A percentile compares a stretch with the other conserved stretches of the same genome.
Evolutionary conservation across 2,329 filamentous ascomycete genomes (phyloP).

Genomic region (Aureobasidium sp.): DNA sequence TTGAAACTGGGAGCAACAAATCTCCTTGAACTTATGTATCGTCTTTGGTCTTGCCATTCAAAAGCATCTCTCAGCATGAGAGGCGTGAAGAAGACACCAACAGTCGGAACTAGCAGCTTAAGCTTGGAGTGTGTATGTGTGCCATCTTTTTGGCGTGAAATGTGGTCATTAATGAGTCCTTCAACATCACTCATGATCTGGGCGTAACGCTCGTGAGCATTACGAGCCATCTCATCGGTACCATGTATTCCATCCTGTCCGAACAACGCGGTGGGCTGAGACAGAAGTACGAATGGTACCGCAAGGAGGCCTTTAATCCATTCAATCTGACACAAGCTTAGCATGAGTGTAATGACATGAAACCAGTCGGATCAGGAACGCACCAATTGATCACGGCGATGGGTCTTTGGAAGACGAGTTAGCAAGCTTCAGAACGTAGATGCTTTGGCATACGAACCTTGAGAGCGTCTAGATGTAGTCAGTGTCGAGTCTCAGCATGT

Average conservation of each 20-base stretch:
- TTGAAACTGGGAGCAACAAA: constrained; percentile 98
- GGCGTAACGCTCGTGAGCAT: constrained; percentile 80
- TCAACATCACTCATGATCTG: constrained; percentile 96
- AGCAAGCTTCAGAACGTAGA: background rate
- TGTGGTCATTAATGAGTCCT: constrained; percentile 84
- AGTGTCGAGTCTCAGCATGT: constrained; percentile 8
- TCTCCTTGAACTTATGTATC: constrained; percentile 81
- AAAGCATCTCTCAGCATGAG: constrained; percentile 85
- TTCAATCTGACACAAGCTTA: constrained; percentile 24
- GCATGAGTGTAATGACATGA: background rate
- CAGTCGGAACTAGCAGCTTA: constrained; percentile 80
- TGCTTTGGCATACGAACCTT: constrained; percentile 42
- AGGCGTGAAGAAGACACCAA: constrained; percentile 90
- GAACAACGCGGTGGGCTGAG: constrained; percentile 83
- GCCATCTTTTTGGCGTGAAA: constrained; percentile 59
- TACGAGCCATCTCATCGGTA: constrained; percentile 67
- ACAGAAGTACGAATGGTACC: constrained; percentile 93
- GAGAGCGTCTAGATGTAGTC: constrained; percentile 49
- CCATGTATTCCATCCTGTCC: constrained; percentile 55
- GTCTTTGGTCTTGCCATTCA: constrained; percentile 75
- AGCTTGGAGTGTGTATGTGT: constrained; percentile 66
- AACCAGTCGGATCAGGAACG: constrained; percentile 32
- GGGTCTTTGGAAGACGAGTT: constrained; percentile 58
- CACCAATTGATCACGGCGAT: constrained; percentile 84
- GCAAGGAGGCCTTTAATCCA: constrained; percentile 90